These are phyloP conservation scores for Gossypium armourianum DNA, from an alignment of 441 rosid genomes.

Conservation along the genomic window DNA sequence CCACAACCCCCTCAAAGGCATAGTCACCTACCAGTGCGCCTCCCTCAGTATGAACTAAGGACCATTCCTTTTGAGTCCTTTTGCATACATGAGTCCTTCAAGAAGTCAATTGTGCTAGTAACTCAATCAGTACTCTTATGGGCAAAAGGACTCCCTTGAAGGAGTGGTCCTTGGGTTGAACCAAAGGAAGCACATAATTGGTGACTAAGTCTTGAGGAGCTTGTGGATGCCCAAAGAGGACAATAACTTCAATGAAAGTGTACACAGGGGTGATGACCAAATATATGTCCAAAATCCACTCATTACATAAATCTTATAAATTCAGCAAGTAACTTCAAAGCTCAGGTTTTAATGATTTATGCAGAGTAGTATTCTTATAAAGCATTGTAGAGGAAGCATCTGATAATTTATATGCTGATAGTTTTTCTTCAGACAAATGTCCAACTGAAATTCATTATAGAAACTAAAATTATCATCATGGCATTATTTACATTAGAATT, in stretches of 20 bases:
- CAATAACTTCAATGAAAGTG: neutral
- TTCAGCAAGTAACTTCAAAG: neutral
- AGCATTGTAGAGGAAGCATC: neutral
- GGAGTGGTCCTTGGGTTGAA: neutral
- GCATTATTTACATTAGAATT: neutral
- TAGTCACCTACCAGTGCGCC: neutral
- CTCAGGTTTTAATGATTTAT: neutral
- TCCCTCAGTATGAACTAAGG: neutral
- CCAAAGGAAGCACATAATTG: neutral
- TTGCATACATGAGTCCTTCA: neutral
- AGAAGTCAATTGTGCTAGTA: neutral
- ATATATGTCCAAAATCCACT: neutral
- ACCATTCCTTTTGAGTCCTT: neutral
- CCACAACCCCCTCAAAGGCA: neutral
- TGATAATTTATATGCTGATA: neutral
- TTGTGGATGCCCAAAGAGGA: constrained; percentile 4
- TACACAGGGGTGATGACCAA: neutral
- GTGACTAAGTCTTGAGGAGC: neutral
- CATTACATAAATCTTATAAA: neutral
- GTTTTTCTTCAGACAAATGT: neutral
- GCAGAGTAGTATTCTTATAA: constrained; percentile 5
- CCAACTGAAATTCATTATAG: neutral
- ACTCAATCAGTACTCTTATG: neutral
- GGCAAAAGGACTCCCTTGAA: neutral
- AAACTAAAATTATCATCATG: constrained; percentile 5